phyloP scores from a whole-genome alignment of 1,284 basidiomycete genomes.

The Cutaneotrichosporon cyanovorans region DNA sequence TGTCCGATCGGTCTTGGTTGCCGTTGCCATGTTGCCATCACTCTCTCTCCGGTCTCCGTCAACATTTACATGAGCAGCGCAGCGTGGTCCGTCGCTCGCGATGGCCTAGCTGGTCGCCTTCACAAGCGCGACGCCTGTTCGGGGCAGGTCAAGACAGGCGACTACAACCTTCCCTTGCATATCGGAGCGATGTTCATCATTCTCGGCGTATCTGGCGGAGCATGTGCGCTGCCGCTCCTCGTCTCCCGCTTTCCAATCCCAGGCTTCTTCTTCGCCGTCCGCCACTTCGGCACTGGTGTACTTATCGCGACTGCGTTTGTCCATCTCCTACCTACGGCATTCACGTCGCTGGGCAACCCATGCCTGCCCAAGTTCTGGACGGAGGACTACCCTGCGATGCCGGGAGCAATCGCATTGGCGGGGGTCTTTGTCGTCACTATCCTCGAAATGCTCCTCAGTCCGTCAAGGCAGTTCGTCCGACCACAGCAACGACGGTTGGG shows the following conservation, averaged over 20 bases:
- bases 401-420: slow-evolving; percentile 44
- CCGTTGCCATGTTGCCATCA: too few species aligned
- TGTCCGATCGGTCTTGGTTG: too few species aligned
- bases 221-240: too few species aligned
- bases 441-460: slow-evolving; percentile 24
- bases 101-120: too few species aligned
- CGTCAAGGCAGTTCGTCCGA: not conserved
- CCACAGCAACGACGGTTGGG: not conserved
- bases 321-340: slow-evolving; percentile 47
- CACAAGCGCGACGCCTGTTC: too few species aligned
- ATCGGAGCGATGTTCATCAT: slow-evolving; percentile 47
- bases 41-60: too few species aligned
- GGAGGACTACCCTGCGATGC: slow-evolving; percentile 44
- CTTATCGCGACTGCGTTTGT: slow-evolving; percentile 48
- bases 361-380: slow-evolving; percentile 48
- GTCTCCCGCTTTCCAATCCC: slow-evolving; percentile 39
- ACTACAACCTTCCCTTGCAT: slow-evolving; percentile 46
- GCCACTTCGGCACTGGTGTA: slow-evolving; percentile 45
- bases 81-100: too few species aligned
- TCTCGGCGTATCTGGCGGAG: slow-evolving; percentile 39
- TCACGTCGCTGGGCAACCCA: slow-evolving; percentile 44
- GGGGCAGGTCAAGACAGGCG: too few species aligned
- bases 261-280: slow-evolving; percentile 41
- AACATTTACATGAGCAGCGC: too few species aligned
- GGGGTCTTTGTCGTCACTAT: slow-evolving; percentile 34